These are phyloP conservation scores for Rhexocercosporidium sp. DNA, from an alignment of 2,329 filamentous ascomycete species.

Conservation along the genomic window DNA sequence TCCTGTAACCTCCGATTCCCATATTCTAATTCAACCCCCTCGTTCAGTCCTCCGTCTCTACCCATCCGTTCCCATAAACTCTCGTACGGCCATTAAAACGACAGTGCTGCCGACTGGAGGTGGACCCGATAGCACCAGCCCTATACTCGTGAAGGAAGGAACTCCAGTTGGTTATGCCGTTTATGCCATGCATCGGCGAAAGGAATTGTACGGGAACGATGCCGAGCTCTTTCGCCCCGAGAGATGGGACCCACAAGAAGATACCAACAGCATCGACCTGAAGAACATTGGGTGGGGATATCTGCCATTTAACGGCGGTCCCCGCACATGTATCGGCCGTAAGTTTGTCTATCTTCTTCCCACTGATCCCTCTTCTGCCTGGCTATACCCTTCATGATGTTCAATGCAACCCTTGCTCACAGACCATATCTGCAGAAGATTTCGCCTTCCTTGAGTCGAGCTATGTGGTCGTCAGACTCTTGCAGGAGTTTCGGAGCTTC, in stretches of 20 bases:
- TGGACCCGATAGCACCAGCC: background rate
- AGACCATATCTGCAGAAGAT: background rate
- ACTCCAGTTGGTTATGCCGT: background rate
- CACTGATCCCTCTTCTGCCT: too few species aligned
- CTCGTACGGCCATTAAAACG: background rate
- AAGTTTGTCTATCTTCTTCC: background rate
- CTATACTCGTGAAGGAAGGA: background rate
- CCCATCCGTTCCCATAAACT: background rate
- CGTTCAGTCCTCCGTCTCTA: background rate
- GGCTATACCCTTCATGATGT: too few species aligned
- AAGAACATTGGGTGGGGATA: background rate
- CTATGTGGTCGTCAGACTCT: background rate
- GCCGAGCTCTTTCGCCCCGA: background rate
- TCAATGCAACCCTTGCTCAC: background rate
- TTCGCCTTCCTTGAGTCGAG: background rate
- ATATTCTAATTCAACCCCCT: background rate
- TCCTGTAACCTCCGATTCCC: background rate
- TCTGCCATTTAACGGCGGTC: background rate
- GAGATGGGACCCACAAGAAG: background rate
- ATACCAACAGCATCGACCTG: background rate
- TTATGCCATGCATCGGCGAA: background rate
- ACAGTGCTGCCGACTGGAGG: background rate
- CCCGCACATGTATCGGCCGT: background rate
- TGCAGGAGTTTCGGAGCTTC: background rate
- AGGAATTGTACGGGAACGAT: background rate